Evolutionary conservation across 2,329 filamentous ascomycete species (phyloP).

Genomic region (Coniochaeta prunicola): DNA sequence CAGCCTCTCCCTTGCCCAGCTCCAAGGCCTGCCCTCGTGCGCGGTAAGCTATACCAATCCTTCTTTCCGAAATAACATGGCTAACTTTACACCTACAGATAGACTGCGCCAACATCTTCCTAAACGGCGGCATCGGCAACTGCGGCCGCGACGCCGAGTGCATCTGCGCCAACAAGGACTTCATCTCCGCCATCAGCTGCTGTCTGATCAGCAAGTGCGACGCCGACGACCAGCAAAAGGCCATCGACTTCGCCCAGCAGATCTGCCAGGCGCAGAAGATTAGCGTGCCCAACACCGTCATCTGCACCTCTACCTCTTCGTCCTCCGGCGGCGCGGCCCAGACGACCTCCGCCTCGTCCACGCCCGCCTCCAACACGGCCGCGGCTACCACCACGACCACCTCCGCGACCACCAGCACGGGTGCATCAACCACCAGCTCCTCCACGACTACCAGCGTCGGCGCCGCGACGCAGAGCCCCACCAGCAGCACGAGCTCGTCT

Average conservation of each 20-base stretch:
- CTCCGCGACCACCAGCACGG: slow-evolving; percentile 2
- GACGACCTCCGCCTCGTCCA: slow-evolving; percentile 6
- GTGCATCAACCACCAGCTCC: neutral
- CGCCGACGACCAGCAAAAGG: slow-evolving; percentile 18
- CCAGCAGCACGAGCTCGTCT: slow-evolving; percentile 4
- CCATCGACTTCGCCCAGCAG: slow-evolving; percentile 21
- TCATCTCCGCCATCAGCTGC: slow-evolving; percentile 31
- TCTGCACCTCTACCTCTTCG: slow-evolving; percentile 14
- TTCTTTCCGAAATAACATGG: slow-evolving; percentile 14
- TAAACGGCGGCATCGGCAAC: slow-evolving; percentile 22
- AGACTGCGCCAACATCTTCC: slow-evolving; percentile 21
- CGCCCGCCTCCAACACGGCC: slow-evolving; percentile 8
- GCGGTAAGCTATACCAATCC: slow-evolving; percentile 36
- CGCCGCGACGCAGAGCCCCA: neutral
- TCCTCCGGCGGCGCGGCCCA: slow-evolving; percentile 4
- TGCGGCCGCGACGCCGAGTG: slow-evolving; percentile 27
- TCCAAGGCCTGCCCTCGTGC: slow-evolving; percentile 39
- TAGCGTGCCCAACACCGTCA: slow-evolving; percentile 23
- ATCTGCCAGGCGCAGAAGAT: slow-evolving; percentile 24
- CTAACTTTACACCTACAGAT: too few relatives aligned
- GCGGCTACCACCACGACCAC: slow-evolving; percentile 4
- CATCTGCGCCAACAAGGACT: slow-evolving; percentile 33
- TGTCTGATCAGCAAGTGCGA: slow-evolving; percentile 23
- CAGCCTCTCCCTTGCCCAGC: slow-evolving; percentile 44
- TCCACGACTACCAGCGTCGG: neutral